Evolutionary conservation across 2,329 filamentous ascomycete species (phyloP).

Genomic region (Aspergillus sp.): DNA sequence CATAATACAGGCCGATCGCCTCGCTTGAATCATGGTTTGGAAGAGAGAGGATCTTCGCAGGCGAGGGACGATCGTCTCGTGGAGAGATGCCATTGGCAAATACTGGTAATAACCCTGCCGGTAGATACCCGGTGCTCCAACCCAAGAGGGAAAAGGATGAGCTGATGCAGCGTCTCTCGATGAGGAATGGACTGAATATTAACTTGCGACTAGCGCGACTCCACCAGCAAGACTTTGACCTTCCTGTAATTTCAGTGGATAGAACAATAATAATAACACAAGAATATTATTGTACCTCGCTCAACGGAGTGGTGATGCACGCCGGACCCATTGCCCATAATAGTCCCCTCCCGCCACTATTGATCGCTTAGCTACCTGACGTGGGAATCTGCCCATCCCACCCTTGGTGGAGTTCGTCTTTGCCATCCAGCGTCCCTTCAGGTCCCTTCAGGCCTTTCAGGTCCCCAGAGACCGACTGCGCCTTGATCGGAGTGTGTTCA

Average conservation of each 20-base stretch:
- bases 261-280: background rate
- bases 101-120: background rate
- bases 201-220: background rate
- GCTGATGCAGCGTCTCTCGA: background rate
- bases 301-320: too few species aligned
- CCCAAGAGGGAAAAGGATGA: background rate
- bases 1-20: background rate
- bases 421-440: too few species aligned
- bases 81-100: background rate
- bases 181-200: background rate
- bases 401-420: background rate
- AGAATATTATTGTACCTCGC: too few species aligned
- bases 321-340: too few species aligned
- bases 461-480: background rate
- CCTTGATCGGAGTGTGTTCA: background rate
- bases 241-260: background rate
- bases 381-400: background rate
- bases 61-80: background rate
- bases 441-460: too few species aligned
- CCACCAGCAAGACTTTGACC: background rate
- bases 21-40: background rate
- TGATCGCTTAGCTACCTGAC: background rate
- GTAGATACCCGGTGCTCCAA: background rate
- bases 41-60: background rate
- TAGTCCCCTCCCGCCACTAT: too few species aligned